Conservation (phyloP, 768 basidiomycete species). For the Mycena olivaceomarginata region DNA sequence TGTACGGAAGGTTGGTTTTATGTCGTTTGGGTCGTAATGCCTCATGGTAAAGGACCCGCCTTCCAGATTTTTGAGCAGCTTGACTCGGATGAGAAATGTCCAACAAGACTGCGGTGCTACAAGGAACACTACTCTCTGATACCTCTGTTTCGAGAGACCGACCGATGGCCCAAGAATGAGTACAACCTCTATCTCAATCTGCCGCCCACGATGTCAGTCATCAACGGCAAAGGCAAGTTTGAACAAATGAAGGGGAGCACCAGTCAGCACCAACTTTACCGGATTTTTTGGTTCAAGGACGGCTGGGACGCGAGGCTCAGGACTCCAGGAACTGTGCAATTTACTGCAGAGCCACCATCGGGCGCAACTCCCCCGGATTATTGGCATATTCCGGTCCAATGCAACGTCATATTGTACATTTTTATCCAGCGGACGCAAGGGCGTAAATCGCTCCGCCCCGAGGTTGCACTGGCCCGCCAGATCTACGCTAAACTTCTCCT, state of each 20-base stretch:
- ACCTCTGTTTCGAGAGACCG: background rate
- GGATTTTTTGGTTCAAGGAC: slow-evolving; percentile 8
- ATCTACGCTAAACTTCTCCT: slow-evolving; percentile 14
- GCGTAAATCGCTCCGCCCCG: background rate
- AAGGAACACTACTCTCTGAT: slow-evolving; percentile 6
- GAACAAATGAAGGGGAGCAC: background rate
- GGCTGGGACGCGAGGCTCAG: background rate
- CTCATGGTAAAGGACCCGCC: too few relatives aligned
- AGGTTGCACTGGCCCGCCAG: background rate
- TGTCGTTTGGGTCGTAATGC: background rate
- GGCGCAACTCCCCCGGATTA: background rate
- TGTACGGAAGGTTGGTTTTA: slow-evolving; percentile 9
- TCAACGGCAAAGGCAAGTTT: background rate
- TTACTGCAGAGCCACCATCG: background rate
- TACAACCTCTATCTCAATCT: slow-evolving; percentile 14
- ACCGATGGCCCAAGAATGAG: background rate
- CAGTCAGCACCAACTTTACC: background rate
- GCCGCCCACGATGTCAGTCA: background rate
- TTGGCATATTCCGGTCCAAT: slow-evolving; percentile 4
- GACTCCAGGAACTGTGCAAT: background rate
- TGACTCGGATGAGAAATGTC: background rate
- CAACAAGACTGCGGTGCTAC: background rate
- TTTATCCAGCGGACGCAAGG: background rate
- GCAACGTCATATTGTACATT: slow-evolving; percentile 22
- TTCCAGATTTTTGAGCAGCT: slow-evolving; percentile 8